Percentiles rank a stretch among this genome's conserved stretches.
phyloP scores from a whole-genome alignment of 768 basidiomycete species.

The Lactarius hengduanensis region DNA sequence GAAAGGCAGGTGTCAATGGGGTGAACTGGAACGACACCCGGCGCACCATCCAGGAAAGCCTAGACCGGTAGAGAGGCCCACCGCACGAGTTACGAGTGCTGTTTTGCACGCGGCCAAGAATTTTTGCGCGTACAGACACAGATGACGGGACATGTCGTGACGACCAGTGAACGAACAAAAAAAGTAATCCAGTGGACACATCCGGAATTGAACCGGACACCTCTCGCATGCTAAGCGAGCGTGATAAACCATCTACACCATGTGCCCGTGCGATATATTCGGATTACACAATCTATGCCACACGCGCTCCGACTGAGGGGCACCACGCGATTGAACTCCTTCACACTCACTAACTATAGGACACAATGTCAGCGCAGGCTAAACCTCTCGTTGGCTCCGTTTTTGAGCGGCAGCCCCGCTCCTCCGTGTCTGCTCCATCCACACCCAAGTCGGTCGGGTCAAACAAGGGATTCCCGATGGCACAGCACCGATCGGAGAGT shows the following conservation, averaged over 20 bases:
- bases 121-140: too few relatives aligned
- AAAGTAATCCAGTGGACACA: conserved; percentile 18
- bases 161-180: too few relatives aligned
- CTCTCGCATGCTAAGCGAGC: conserved; percentile 28
- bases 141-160: too few relatives aligned
- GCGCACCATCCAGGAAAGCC: too few relatives aligned
- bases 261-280: conserved; percentile 11
- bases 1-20: too few relatives aligned
- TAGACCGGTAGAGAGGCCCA: too few relatives aligned
- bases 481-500: conserved; percentile 43
- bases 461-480: conserved; percentile 41
- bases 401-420: conserved; percentile 41
- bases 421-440: conserved; percentile 32
- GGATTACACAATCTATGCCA: not conserved
- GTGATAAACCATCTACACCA: conserved; percentile 30
- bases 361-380: conserved; percentile 22
- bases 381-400: conserved; percentile 45
- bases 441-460: conserved; percentile 27
- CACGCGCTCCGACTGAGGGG: not conserved
- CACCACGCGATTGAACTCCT: too few relatives aligned
- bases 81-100: too few relatives aligned
- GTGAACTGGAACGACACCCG: too few relatives aligned
- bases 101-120: too few relatives aligned
- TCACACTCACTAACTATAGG: not conserved
- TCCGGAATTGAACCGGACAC: conserved; percentile 28